These are phyloP conservation scores for Casuarina equisetifolia DNA, from an alignment of 306 rosid species.

Conservation along the genomic window DNA sequence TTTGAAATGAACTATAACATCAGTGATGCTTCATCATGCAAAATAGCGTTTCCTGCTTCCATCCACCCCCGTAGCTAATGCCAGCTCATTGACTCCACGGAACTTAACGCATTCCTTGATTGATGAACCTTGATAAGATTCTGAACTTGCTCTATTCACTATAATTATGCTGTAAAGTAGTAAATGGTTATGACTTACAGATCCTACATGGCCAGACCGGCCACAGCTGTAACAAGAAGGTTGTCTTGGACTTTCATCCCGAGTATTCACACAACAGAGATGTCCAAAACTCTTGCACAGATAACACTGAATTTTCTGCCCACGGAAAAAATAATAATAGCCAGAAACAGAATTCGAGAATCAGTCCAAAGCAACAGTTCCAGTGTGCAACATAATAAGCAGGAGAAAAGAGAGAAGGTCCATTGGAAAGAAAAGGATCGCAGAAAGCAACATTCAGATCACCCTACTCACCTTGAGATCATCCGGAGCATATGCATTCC, in stretches of 20 bases:
- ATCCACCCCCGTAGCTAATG: background rate
- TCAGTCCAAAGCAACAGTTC: background rate
- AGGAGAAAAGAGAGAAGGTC: background rate
- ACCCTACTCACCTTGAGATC: constrained; percentile 16
- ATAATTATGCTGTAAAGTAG: background rate
- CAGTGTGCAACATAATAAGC: background rate
- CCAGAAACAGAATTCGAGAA: background rate
- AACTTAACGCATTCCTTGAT: constrained; percentile 11
- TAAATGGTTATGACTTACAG: constrained; percentile 5
- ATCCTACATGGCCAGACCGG: constrained; percentile 21
- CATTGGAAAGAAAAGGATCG: background rate
- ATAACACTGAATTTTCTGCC: constrained; percentile 27
- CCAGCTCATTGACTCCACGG: background rate
- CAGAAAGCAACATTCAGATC: background rate
- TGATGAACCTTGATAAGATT: background rate
- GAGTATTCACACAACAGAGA: constrained; percentile 10
- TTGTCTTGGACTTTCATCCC: background rate
- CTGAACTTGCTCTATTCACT: constrained; percentile 2
- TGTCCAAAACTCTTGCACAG: constrained; percentile 24
- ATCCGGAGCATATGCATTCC: constrained; percentile 3
- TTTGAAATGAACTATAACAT: background rate
- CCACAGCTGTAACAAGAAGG: constrained; percentile 23
- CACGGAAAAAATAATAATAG: background rate
- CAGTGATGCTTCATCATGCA: background rate
- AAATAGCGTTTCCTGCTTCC: background rate